Conservation (phyloP, 306 rosid species). For the Lagenaria siceraria region DNA sequence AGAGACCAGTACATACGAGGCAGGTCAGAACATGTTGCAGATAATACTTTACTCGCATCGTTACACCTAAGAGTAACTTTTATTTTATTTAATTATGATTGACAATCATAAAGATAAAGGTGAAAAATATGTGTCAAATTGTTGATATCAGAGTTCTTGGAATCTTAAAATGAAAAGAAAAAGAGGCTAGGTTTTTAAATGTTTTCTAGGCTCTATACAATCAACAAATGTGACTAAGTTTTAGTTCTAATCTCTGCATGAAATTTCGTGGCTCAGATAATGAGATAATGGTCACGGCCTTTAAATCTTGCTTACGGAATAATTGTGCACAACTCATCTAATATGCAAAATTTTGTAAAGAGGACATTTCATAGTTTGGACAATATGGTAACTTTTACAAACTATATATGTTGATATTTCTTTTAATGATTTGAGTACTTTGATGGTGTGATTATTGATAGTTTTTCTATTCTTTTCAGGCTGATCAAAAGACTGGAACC, state of each 20-base stretch:
- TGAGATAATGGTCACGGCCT: background rate
- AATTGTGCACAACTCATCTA: background rate
- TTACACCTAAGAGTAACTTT: background rate
- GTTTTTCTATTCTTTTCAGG: constrained; percentile 17
- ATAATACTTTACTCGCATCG: background rate
- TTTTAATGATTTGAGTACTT: constrained; percentile 6
- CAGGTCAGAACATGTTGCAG: constrained; percentile 7
- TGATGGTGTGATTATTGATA: background rate
- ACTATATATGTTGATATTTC: background rate
- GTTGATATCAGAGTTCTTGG: background rate
- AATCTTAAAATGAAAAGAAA: background rate
- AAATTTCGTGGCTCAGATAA: background rate
- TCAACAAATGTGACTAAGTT: background rate
- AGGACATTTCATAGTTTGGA: background rate
- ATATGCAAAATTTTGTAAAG: background rate
- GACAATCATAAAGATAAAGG: background rate
- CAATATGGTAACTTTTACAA: background rate
- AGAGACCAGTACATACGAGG: constrained; percentile 32
- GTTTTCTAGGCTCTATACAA: background rate
- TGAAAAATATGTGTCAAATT: background rate
- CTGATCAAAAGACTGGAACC: constrained; percentile 31
- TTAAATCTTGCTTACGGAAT: background rate
- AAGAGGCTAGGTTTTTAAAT: background rate
- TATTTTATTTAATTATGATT: background rate
- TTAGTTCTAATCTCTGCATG: background rate